Conservation (phyloP, 306 rosid species). For the Acmispon strigosus region DNA sequence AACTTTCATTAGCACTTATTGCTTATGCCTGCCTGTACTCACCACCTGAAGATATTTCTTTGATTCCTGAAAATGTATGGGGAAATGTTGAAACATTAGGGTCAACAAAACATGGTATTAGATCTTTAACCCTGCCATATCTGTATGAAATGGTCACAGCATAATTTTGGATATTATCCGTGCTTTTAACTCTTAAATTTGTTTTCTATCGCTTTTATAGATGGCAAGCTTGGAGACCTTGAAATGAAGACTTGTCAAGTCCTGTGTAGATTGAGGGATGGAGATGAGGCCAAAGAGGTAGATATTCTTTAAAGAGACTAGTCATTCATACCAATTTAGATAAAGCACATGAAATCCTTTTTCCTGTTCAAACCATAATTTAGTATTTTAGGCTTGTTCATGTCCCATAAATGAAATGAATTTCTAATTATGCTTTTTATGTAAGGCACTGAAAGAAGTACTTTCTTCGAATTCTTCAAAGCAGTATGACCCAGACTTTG, state of each 20-base stretch:
- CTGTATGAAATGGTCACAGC: neutral
- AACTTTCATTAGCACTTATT: constrained; percentile 75
- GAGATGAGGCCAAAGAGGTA: constrained; percentile 70
- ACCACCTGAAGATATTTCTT: constrained; percentile 67
- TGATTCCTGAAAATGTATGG: constrained; percentile 81
- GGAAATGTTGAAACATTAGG: constrained; percentile 59
- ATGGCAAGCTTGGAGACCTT: constrained; percentile 58
- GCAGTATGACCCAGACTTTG: constrained; percentile 57
- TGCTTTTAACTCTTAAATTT: neutral
- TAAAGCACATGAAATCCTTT: neutral
- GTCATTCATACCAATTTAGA: neutral
- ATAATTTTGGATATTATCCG: constrained; percentile 1
- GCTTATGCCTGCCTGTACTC: constrained; percentile 75
- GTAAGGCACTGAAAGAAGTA: constrained; percentile 64
- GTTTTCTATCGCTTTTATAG: constrained; percentile 33
- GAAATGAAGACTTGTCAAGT: constrained; percentile 79
- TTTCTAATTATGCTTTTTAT: constrained; percentile 11
- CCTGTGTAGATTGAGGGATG: constrained; percentile 63
- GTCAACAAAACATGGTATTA: constrained; percentile 54
- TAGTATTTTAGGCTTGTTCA: neutral
- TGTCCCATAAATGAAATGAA: constrained; percentile 9
- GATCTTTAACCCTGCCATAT: constrained; percentile 4
- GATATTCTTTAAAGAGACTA: constrained; percentile 26
- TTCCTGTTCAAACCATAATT: neutral
- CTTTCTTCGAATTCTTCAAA: constrained; percentile 53